These are phyloP conservation scores for Luffa aegyptiaca DNA, from an alignment of 306 rosid species.

Conservation along the genomic window DNA sequence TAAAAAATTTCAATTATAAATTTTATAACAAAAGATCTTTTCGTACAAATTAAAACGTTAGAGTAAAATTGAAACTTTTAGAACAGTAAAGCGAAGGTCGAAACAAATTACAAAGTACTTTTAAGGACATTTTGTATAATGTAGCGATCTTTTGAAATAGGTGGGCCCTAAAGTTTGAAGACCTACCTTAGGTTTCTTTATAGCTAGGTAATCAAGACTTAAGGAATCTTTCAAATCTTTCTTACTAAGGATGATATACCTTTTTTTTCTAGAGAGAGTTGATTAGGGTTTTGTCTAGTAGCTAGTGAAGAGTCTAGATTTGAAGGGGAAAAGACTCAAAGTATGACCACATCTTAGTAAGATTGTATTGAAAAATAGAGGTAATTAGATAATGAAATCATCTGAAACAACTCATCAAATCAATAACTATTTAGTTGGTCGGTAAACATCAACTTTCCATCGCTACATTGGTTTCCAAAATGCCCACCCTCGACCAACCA, in stretches of 20 bases:
- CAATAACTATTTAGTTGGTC: neutral
- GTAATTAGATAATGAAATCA: neutral
- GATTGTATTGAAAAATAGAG: neutral
- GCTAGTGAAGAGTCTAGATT: neutral
- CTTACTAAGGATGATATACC: neutral
- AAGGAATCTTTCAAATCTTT: constrained; percentile 1
- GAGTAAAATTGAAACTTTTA: neutral
- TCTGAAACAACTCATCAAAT: neutral
- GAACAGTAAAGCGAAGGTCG: neutral
- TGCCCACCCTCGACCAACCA: neutral
- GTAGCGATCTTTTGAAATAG: neutral
- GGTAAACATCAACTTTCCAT: neutral
- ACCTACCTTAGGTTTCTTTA: neutral
- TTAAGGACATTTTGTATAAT: neutral
- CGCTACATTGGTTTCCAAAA: neutral
- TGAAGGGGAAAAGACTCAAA: too few relatives aligned
- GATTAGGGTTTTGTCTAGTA: neutral
- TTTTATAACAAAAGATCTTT: too few relatives aligned
- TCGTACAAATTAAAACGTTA: too few relatives aligned
- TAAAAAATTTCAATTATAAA: too few relatives aligned
- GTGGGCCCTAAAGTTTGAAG: neutral
- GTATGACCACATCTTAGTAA: neutral
- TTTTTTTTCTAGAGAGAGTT: neutral
- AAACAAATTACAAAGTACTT: neutral
- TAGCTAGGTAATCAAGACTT: neutral